Base-by-base conservation (phyloP, 768 basidiomycete genomes). In the Russula lepida region DNA sequence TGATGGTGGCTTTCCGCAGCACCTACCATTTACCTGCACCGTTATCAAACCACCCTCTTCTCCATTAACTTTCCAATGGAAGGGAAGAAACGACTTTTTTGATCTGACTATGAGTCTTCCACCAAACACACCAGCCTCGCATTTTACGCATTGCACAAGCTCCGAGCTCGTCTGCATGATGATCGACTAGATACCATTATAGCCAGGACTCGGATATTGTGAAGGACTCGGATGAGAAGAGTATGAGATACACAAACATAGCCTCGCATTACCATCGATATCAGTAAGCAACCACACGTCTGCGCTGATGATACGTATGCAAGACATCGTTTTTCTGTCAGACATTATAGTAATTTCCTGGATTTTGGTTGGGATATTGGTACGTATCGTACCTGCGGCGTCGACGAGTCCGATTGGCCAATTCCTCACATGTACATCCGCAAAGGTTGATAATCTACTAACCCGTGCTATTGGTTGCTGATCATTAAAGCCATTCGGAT, bases 1-100 rank as follows among this genome's bases (percentile, higher is more conserved):
- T 60, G 54, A 60, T 55, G 48, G 54, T 49, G 39, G 30, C 48
- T 19, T 25, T 50, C 39, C 47, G 23, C 41, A 55, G 28, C 28
- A n/a, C 4, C 33, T 15, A 32, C 56, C 33, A 48, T 47, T 15
- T 23, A 35, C 44, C 28, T 54, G 17, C n/a, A 44, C 25, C 23
- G 25, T 28, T 33, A 52, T 52, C 50, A 23, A 52, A 23, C 12
- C 25, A 39, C 39, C 23, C 19, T 27, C 19, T 23, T 53, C 39
- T 21, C 21, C 23, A 54, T 4, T 43, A 12, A 30, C 6, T 28
- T 43, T n/a, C 48, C 39, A 37, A 50, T n/a, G 13, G 21, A 56
- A 43, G 48, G 13, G 21, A 56, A 43, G 48, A 43, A 35, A 27
- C 27, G 30, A 23, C 39, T 1, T 35, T 9, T 11, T 25, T 23